phyloP scores from a whole-genome alignment of 768 basidiomycete species.

The Phlebiopsis flavidoalba region DNA sequence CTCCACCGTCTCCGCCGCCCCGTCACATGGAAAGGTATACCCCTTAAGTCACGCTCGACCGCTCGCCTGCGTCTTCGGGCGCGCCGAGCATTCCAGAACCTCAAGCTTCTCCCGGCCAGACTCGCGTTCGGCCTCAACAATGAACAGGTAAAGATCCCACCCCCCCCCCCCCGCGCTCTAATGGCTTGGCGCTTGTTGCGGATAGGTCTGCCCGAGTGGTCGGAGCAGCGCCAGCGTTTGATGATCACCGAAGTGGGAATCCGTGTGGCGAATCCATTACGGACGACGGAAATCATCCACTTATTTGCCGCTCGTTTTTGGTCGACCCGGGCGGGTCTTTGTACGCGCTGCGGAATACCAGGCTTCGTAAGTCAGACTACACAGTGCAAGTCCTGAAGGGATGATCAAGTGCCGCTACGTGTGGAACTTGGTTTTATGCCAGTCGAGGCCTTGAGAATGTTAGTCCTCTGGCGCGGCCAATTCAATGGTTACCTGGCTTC shows the following conservation, averaged over 20 bases:
- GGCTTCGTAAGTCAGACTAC: too few relatives aligned
- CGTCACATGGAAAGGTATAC: constrained; percentile 80
- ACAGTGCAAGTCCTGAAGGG: too few relatives aligned
- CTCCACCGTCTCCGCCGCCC: constrained; percentile 40
- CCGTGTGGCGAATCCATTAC: too few relatives aligned
- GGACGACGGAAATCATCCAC: too few relatives aligned
- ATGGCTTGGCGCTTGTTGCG: constrained; percentile 69
- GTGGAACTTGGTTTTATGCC: too few relatives aligned
- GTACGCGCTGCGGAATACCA: too few relatives aligned
- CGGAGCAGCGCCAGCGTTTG: too few relatives aligned
- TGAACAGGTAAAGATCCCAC: constrained; percentile 34
- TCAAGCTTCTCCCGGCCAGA: constrained; percentile 40
- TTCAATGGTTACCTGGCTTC: constrained; percentile 55
- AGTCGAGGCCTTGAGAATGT: constrained; percentile 70
- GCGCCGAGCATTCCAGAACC: constrained; percentile 26
- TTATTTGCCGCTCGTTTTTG: too few relatives aligned
- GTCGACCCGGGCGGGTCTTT: neutral
- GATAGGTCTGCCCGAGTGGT: constrained; percentile 70
- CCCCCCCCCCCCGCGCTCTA: too few relatives aligned
- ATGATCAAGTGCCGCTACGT: neutral
- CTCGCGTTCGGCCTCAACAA: constrained; percentile 31
- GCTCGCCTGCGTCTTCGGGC: constrained; percentile 32
- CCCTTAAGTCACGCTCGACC: constrained; percentile 30
- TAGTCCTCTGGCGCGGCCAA: constrained; percentile 79
- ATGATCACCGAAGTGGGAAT: too few relatives aligned